Percentiles rank a stretch among this genome's conserved stretches.
Evolutionary conservation across 169 alveolate species (phyloP).

Genomic region (Eimeria tenella): DNA sequence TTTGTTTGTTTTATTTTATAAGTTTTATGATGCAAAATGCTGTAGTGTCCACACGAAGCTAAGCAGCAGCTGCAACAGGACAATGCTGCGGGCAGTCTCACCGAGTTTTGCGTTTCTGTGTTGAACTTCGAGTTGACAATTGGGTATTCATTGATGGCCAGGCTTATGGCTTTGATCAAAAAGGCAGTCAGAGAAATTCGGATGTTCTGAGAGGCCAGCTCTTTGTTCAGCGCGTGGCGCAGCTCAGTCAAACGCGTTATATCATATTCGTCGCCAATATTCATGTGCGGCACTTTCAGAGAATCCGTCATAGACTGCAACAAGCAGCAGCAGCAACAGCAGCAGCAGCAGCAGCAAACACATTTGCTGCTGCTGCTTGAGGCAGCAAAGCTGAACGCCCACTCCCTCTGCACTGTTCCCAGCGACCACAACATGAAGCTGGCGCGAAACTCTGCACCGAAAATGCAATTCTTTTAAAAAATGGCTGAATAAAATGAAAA

Average conservation of each 20-base stretch:
- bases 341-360: background rate
- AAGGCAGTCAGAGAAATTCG: constrained; percentile 93
- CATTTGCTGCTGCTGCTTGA: background rate
- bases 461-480: too few relatives aligned
- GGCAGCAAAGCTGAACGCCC: too few relatives aligned
- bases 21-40: background rate
- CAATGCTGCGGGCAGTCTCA: background rate
- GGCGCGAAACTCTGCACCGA: too few relatives aligned
- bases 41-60: background rate
- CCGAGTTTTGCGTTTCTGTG: constrained; percentile 62
- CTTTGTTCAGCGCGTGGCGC: constrained; percentile 23
- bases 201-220: constrained; percentile 77
- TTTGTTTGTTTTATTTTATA: background rate
- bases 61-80: too few relatives aligned
- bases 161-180: constrained; percentile 93
- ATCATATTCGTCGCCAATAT: constrained; percentile 86
- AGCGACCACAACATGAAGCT: too few relatives aligned
- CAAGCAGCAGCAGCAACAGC: constrained; percentile 58
- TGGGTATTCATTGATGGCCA: constrained; percentile 91
- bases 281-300: constrained; percentile 87
- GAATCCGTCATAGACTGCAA: constrained; percentile 91
- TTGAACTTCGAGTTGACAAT: constrained; percentile 91
- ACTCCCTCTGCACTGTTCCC: too few relatives aligned
- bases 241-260: constrained; percentile 75
- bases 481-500: too few relatives aligned